phyloP scores from a whole-genome alignment of 2,329 filamentous ascomycete species.

The Diplodia scrobiculata region DNA sequence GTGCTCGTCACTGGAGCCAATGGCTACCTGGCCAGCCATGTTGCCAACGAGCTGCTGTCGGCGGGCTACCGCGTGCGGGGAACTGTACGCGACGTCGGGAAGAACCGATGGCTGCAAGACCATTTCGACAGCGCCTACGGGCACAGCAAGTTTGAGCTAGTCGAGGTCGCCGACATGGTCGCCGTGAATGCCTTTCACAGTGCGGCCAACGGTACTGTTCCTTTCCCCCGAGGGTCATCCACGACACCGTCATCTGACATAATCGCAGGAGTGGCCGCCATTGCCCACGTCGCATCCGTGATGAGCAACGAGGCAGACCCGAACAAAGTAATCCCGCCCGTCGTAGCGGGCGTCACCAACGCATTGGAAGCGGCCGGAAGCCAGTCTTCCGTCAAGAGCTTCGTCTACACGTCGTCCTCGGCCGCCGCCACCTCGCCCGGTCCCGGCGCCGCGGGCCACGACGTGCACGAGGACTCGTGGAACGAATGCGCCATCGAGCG shows the following conservation, averaged over 20 bases:
- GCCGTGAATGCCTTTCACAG: not conserved
- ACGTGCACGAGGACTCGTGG: not conserved
- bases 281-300: not conserved
- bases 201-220: not conserved
- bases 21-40: constrained; percentile 39
- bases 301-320: not conserved
- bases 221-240: not conserved
- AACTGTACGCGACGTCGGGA: constrained; percentile 32
- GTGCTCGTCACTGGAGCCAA: constrained; percentile 41
- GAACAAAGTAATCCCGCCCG: not conserved
- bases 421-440: not conserved
- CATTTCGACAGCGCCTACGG: not conserved
- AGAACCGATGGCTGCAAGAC: not conserved
- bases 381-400: not conserved
- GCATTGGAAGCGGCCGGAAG: not conserved
- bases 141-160: not conserved
- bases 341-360: not conserved
- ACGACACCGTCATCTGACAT: not conserved
- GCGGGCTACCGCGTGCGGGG: constrained; percentile 38
- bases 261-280: not conserved
- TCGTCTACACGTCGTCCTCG: not conserved
- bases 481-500: not conserved
- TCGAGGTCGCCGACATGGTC: not conserved
- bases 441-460: not conserved
- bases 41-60: constrained; percentile 34